These are phyloP conservation scores for Pseudomonodictys pantanalensis DNA, from an alignment of 495 filamentous ascomycete genomes.

Conservation along the genomic window DNA sequence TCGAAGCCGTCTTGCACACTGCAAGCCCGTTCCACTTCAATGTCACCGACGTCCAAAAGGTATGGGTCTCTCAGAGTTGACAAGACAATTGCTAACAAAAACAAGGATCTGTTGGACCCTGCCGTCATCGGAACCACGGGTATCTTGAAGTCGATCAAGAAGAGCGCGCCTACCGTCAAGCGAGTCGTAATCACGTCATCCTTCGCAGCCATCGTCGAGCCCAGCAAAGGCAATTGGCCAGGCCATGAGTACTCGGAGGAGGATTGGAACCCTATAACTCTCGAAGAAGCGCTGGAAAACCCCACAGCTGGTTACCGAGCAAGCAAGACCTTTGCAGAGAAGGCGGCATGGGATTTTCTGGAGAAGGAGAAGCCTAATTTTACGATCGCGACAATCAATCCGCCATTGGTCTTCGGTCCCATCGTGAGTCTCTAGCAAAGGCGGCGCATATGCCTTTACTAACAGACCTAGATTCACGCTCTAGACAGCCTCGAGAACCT, in stretches of 20 bases:
- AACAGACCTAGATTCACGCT: conserved; percentile 44
- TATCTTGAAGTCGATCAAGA: conserved; percentile 72
- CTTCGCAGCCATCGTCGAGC: conserved; percentile 71
- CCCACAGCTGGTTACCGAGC: conserved; percentile 43
- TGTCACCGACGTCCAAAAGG: conserved; percentile 64
- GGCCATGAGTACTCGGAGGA: conserved; percentile 64
- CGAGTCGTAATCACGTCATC: conserved; percentile 79
- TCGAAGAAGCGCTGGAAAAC: conserved; percentile 59
- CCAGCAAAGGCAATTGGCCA: conserved; percentile 46
- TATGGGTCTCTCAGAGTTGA: background rate
- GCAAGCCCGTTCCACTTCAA: conserved; percentile 79
- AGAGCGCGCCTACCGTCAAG: conserved; percentile 71
- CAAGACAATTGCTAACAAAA: background rate
- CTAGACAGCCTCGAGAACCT: conserved; percentile 63
- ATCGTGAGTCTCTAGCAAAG: conserved; percentile 43
- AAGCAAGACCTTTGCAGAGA: conserved; percentile 54
- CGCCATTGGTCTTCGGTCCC: conserved; percentile 71
- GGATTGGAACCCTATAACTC: conserved; percentile 82
- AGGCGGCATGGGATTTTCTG: conserved; percentile 78
- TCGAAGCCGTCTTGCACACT: conserved; percentile 86
- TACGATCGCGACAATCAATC: conserved; percentile 68
- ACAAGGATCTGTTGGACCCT: conserved; percentile 72
- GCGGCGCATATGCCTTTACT: background rate
- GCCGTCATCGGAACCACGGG: conserved; percentile 81
- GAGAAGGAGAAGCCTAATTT: conserved; percentile 78